Conservation (phyloP, 2,329 filamentous ascomycete genomes). For the Claviceps africana region DNA sequence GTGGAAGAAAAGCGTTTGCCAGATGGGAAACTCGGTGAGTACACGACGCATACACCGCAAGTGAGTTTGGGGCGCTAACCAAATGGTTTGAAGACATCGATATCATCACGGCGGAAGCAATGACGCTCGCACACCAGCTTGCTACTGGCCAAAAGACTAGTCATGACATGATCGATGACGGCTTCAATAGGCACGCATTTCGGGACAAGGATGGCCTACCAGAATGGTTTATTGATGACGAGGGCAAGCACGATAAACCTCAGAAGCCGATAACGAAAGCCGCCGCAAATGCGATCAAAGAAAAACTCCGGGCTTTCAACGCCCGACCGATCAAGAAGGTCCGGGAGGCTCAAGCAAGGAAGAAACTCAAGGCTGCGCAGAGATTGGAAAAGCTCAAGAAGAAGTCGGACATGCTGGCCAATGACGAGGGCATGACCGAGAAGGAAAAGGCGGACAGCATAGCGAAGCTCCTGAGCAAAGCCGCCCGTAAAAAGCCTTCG, state of each 20-base stretch:
- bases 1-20: constrained; percentile 48
- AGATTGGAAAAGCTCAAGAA: constrained; percentile 87
- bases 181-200: constrained; percentile 85
- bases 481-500: constrained; percentile 74
- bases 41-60: not conserved
- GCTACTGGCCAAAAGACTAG: constrained; percentile 73
- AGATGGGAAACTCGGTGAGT: constrained; percentile 47
- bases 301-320: constrained; percentile 84
- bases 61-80: constrained; percentile 5
- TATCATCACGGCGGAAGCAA: constrained; percentile 98
- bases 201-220: constrained; percentile 84
- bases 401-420: constrained; percentile 82
- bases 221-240: constrained; percentile 97
- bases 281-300: constrained; percentile 81
- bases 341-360: constrained; percentile 84
- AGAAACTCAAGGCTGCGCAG: constrained; percentile 92
- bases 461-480: constrained; percentile 64
- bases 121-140: constrained; percentile 88
- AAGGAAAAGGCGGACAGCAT: constrained; percentile 89
- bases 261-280: constrained; percentile 86
- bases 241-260: constrained; percentile 65
- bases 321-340: constrained; percentile 98
- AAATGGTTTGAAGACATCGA: constrained; percentile 56
- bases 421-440: constrained; percentile 86
- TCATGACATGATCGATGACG: constrained; percentile 72